Conservation (phyloP, 768 basidiomycete species). For the Suillus occidentalis region DNA sequence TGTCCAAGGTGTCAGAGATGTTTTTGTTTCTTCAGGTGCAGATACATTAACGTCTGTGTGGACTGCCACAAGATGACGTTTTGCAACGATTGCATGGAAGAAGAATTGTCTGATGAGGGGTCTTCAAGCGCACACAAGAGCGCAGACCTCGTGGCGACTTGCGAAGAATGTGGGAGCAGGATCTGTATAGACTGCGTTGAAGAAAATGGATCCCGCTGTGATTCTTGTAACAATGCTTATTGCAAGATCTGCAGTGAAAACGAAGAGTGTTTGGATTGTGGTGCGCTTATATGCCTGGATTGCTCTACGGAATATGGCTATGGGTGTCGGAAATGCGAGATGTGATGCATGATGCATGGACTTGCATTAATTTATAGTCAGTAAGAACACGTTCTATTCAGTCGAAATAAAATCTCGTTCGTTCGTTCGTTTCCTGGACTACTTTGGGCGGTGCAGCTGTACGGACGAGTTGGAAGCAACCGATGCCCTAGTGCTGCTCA, state of each 20-base stretch:
- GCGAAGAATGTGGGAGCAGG: neutral
- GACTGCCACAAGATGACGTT: constrained; percentile 20
- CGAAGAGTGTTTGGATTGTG: neutral
- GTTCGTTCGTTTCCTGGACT: too few relatives aligned
- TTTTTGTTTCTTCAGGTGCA: constrained; percentile 22
- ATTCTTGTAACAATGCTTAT: neutral
- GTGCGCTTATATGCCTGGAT: too few relatives aligned
- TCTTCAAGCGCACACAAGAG: neutral
- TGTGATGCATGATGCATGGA: too few relatives aligned
- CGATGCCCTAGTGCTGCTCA: too few relatives aligned
- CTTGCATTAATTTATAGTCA: too few relatives aligned
- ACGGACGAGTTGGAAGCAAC: too few relatives aligned
- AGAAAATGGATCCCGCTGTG: neutral
- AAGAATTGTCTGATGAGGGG: constrained; percentile 13
- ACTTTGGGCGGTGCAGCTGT: too few relatives aligned
- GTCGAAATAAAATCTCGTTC: too few relatives aligned
- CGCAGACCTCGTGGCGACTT: neutral
- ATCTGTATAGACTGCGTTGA: neutral
- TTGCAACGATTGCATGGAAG: constrained; percentile 28
- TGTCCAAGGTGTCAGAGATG: constrained; percentile 20
- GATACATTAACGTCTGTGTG: constrained; percentile 22
- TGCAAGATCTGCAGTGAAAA: neutral
- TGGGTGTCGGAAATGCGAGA: too few relatives aligned
- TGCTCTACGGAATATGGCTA: too few relatives aligned
- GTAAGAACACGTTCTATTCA: too few relatives aligned